Conservation (phyloP, 2,329 filamentous ascomycete genomes). For the Trichoderma hamatum region DNA sequence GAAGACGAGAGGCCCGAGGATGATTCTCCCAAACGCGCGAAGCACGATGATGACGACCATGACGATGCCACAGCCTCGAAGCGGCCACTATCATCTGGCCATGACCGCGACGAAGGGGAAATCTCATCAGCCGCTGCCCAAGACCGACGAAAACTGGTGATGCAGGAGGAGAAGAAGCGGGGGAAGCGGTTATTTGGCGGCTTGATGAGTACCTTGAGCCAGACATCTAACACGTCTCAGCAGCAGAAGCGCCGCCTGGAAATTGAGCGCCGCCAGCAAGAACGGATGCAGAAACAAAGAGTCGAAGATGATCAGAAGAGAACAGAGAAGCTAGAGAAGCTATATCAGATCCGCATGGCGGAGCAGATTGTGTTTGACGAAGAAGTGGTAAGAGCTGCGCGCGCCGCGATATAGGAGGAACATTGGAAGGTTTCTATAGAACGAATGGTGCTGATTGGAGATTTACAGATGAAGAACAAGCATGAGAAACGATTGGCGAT, state of each 20-base stretch:
- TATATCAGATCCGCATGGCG: conserved; percentile 62
- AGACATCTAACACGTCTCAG: conserved; percentile 64
- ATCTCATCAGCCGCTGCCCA: neutral
- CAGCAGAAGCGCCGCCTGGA: conserved; percentile 73
- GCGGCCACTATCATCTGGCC: neutral
- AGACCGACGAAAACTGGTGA: conserved; percentile 35
- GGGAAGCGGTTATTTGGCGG: conserved; percentile 85
- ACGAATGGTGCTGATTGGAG: conserved; percentile 33
- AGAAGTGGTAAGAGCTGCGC: conserved; percentile 64
- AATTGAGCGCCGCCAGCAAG: conserved; percentile 80
- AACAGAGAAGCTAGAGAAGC: conserved; percentile 65
- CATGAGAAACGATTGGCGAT: conserved; percentile 72
- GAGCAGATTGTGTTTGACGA: conserved; percentile 78
- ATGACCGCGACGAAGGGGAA: neutral
- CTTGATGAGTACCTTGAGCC: conserved; percentile 75
- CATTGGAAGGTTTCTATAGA: too few species aligned
- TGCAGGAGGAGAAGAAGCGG: conserved; percentile 77
- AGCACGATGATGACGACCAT: conserved; percentile 30
- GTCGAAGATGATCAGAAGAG: conserved; percentile 70
- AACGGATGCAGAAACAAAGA: conserved; percentile 72
- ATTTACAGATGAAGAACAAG: conserved; percentile 70
- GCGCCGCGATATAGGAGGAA: neutral
- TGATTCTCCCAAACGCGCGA: conserved; percentile 34
- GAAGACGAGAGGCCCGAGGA: conserved; percentile 31
- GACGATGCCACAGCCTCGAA: neutral